Evolutionary conservation across 2,329 filamentous ascomycete genomes (phyloP), one percentile per base, ranked within the genome.

Genomic region (Chrysoporthe deuterocubensis): DNA sequence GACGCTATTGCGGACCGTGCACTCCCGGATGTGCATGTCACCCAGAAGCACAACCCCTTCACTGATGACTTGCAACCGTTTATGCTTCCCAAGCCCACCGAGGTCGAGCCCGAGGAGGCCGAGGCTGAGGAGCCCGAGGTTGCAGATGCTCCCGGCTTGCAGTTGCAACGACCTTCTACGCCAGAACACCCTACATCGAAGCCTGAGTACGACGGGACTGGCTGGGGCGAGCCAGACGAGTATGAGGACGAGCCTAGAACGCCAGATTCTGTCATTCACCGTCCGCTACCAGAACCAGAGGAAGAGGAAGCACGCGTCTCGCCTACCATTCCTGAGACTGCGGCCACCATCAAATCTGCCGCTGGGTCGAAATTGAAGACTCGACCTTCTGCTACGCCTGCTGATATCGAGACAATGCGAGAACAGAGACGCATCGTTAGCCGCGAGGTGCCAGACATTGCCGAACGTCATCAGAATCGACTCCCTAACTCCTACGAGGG

Each of bases 191-290:
- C 75, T 13, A 75, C 85, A 14, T 85, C 86, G 50, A 92, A 84
- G 78, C 87, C 83, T 40, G 87, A 88, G 68, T 90, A 92, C 75
- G 84, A 90, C 73, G 85, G 90, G 67, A 82, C 87, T 67, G 84
- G 88, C 64, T 87, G 87, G 85, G 86, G 86, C 9, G 83, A 86
- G 50, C 83, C 83, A 52, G 82, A 85, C 43, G 84, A 86, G 60
- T 82, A 85, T 44, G 84, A 86, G 56, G 84, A 81, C 65, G 89
- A 91, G 70, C 88, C 89, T 11, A 87, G 89, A 44, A 96, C 93
- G 8, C 94, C 95, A 16, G 92, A 94, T 62, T 98, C 95, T 7
- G 94, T 98, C 32, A 95, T 97, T 71, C 92, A 92, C 70, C 92
- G 94, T 74, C 88, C 89, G 2, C 78, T 92, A 60, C 78, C 81